A percentile compares a stretch with the other conserved stretches of the same genome.
Conservation (phyloP, 192 early-diverging fungal species). For the Backusella morwellensis region DNA sequence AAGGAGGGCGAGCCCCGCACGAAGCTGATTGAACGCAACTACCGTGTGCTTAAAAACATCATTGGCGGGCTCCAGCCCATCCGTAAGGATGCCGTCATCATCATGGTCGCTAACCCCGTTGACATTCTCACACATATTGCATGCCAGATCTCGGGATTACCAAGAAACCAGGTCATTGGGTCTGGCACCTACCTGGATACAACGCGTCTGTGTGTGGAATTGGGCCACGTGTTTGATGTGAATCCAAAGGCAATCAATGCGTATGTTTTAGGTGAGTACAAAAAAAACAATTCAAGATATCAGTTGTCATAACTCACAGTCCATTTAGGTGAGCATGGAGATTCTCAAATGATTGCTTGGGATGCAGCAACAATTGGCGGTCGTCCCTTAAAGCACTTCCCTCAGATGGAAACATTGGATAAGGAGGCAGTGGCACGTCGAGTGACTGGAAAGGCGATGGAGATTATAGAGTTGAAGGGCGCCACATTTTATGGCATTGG, state of each 20-base stretch:
- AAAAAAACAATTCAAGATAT: too few relatives aligned
- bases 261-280: conserved; percentile 73
- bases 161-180: conserved; percentile 76
- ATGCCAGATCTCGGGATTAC: conserved; percentile 77
- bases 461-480: conserved; percentile 85
- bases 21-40: conserved; percentile 76
- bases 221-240: conserved; percentile 52
- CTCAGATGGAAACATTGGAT: conserved; percentile 58
- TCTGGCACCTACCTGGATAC: conserved; percentile 86
- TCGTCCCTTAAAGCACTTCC: conserved; percentile 61
- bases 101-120: conserved; percentile 84
- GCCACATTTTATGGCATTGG: conserved; percentile 86
- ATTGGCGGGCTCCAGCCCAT: conserved; percentile 75
- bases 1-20: conserved; percentile 72
- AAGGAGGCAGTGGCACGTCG: conserved; percentile 51
- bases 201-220: conserved; percentile 59
- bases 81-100: conserved; percentile 64
- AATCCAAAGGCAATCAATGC: conserved; percentile 74
- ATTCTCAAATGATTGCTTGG: conserved; percentile 86
- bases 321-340: conserved; percentile 74
- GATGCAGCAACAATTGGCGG: conserved; percentile 69
- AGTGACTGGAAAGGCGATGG: conserved; percentile 73
- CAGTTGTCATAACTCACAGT: too few relatives aligned
- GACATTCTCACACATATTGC: conserved; percentile 84
- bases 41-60: conserved; percentile 70